A percentile compares a stretch with the other conserved stretches of the same genome.
Evolutionary conservation across 176 grass and related monocot genomes (phyloP).

Genomic region (Zea luxurians): DNA sequence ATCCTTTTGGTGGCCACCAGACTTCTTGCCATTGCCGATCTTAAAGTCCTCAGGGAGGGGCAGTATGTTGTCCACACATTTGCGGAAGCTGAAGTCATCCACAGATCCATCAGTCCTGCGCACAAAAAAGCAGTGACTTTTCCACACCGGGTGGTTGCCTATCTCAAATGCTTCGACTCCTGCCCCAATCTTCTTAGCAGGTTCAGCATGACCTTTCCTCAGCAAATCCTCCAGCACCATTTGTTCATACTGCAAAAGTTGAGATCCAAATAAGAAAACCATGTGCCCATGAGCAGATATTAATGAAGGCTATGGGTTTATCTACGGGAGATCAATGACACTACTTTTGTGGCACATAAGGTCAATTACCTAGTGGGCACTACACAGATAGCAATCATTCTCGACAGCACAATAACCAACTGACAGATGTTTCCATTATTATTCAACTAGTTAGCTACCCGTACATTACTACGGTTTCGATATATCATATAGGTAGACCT

Average conservation of each 20-base stretch:
- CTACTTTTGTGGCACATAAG: too few relatives aligned
- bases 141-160: conserved; percentile 63
- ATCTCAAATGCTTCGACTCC: conserved; percentile 86
- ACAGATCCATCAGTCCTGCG: conserved; percentile 58
- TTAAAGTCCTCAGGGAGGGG: conserved; percentile 82
- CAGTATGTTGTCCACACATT: conserved; percentile 83
- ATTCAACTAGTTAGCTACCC: too few relatives aligned
- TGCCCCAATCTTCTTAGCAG: conserved; percentile 67
- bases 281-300: neutral
- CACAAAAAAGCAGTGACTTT: conserved; percentile 82
- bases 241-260: conserved; percentile 69
- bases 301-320: neutral
- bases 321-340: neutral
- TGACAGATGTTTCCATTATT: neutral
- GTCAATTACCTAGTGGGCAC: neutral
- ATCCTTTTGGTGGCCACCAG: conserved; percentile 34
- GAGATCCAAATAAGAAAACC: conserved; percentile 24
- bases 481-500: too few relatives aligned
- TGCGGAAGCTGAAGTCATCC: conserved; percentile 98
- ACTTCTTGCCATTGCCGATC: conserved; percentile 46
- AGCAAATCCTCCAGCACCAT: conserved; percentile 75
- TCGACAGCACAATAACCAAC: neutral
- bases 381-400: neutral
- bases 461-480: too few relatives aligned
- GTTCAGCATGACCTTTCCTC: conserved; percentile 77